Evolutionary conservation across 768 basidiomycete species (phyloP).

Genomic region (Thelephora ganbajun): DNA sequence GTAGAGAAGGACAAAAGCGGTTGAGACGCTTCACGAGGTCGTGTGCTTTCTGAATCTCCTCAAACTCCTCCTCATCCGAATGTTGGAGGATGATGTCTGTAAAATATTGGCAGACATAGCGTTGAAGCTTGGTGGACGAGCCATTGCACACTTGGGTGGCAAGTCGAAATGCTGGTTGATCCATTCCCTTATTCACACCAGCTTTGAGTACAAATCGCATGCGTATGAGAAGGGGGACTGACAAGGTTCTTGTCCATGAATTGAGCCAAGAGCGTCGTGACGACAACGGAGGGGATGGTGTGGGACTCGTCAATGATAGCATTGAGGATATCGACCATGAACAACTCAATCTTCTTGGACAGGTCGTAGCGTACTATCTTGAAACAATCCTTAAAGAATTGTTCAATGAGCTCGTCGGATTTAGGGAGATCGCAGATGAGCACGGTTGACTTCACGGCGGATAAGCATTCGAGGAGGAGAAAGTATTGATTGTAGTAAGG

Average conservation of each 20-base stretch:
- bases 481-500: conserved; percentile 90
- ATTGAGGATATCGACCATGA: conserved; percentile 80
- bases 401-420: conserved; percentile 70
- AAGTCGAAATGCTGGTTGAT: conserved; percentile 67
- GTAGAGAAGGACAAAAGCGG: conserved; percentile 61
- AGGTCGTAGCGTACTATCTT: conserved; percentile 59
- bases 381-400: conserved; percentile 79
- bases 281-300: conserved; percentile 60
- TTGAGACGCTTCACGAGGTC: conserved; percentile 75
- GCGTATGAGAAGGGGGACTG: conserved; percentile 14
- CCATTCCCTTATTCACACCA: conserved; percentile 33
- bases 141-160: conserved; percentile 78
- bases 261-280: conserved; percentile 74
- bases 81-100: conserved; percentile 69
- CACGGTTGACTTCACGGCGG: conserved; percentile 89
- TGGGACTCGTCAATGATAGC: conserved; percentile 81
- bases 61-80: conserved; percentile 46
- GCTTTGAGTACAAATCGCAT: background rate
- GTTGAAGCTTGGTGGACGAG: conserved; percentile 76
- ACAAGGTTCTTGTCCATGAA: conserved; percentile 72
- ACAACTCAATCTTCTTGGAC: conserved; percentile 72
- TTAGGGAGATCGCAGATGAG: conserved; percentile 85
- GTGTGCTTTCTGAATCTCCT: conserved; percentile 66
- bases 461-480: conserved; percentile 85
- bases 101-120: conserved; percentile 85